These are phyloP conservation scores for Heliocybe sulcata DNA, from an alignment of 1,284 basidiomycete genomes.

Conservation along the genomic window DNA sequence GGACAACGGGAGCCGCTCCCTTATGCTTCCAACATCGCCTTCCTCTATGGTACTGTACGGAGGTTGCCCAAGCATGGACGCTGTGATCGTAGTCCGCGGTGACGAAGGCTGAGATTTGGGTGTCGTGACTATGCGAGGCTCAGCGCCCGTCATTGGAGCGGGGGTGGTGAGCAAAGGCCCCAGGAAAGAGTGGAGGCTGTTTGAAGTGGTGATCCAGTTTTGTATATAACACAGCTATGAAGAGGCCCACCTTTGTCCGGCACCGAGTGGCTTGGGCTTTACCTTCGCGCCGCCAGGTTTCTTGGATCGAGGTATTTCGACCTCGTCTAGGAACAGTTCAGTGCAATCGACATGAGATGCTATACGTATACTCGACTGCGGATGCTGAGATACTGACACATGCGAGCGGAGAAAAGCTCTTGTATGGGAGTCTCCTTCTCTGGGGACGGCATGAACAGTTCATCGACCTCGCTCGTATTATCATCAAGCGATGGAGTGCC, in stretches of 20 bases:
- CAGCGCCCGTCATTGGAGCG: not conserved
- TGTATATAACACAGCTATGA: not conserved
- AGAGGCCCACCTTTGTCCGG: not conserved
- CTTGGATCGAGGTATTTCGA: not conserved
- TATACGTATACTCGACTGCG: not conserved
- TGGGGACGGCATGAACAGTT: slow-evolving; percentile 4
- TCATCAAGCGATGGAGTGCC: slow-evolving; percentile 4
- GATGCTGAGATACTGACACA: not conserved
- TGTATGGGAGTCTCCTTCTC: not conserved
- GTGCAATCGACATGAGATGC: not conserved
- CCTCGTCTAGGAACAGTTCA: not conserved
- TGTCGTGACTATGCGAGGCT: not conserved
- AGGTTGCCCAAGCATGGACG: not conserved
- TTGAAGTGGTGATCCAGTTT: not conserved
- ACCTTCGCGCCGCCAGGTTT: not conserved
- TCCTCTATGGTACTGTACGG: not conserved
- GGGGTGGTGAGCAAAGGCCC: not conserved
- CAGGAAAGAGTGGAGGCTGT: not conserved
- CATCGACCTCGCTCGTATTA: slow-evolving; percentile 1
- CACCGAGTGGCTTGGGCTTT: not conserved
- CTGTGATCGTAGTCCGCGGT: not conserved
- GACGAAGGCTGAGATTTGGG: not conserved
- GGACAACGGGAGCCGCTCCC: too few relatives aligned
- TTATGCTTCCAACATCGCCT: not conserved
- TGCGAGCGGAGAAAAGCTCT: not conserved